A percentile compares a stretch with the other conserved stretches of the same genome.
These are phyloP conservation scores for Suhomyces faveliae DNA, from an alignment of 805 yeast species.

Conservation along the genomic window DNA sequence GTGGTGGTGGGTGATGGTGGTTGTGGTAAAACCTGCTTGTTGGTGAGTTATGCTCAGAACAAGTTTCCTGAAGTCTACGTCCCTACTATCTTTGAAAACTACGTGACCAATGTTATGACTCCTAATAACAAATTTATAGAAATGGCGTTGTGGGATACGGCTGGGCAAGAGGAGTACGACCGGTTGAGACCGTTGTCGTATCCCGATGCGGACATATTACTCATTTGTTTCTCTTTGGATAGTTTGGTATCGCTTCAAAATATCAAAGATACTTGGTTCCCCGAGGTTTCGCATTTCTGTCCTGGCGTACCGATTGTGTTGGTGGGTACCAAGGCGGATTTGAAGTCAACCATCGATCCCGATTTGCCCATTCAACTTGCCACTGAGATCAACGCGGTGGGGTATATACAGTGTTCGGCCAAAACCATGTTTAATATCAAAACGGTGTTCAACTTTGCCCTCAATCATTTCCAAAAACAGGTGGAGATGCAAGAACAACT, in stretches of 20 bases:
- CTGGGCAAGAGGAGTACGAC: slow-evolving; percentile 86
- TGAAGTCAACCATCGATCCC: slow-evolving; percentile 38
- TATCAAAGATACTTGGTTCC: slow-evolving; percentile 80
- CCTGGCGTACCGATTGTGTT: slow-evolving; percentile 74
- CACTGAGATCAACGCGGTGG: slow-evolving; percentile 60
- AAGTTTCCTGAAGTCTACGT: slow-evolving; percentile 70
- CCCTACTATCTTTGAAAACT: slow-evolving; percentile 83
- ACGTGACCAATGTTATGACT: slow-evolving; percentile 61
- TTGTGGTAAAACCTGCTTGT: slow-evolving; percentile 83
- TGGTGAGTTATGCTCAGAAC: slow-evolving; percentile 66
- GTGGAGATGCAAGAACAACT: slow-evolving; percentile 35
- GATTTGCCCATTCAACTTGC: slow-evolving; percentile 56
- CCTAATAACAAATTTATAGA: slow-evolving; percentile 79
- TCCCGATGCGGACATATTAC: slow-evolving; percentile 71
- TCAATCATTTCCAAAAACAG: slow-evolving; percentile 42
- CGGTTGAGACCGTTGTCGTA: slow-evolving; percentile 75
- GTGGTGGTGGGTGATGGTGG: slow-evolving; percentile 91
- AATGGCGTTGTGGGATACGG: slow-evolving; percentile 84
- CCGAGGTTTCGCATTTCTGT: slow-evolving; percentile 82
- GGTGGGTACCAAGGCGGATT: slow-evolving; percentile 82
- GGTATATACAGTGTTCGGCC: slow-evolving; percentile 80
- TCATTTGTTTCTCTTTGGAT: slow-evolving; percentile 75
- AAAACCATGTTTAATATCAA: slow-evolving; percentile 63
- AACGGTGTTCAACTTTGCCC: slow-evolving; percentile 65
- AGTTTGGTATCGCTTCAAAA: slow-evolving; percentile 62